Evolutionary conservation across 192 early-diverging fungal genomes (phyloP).

Genomic region (Linnemannia schmuckeri): DNA sequence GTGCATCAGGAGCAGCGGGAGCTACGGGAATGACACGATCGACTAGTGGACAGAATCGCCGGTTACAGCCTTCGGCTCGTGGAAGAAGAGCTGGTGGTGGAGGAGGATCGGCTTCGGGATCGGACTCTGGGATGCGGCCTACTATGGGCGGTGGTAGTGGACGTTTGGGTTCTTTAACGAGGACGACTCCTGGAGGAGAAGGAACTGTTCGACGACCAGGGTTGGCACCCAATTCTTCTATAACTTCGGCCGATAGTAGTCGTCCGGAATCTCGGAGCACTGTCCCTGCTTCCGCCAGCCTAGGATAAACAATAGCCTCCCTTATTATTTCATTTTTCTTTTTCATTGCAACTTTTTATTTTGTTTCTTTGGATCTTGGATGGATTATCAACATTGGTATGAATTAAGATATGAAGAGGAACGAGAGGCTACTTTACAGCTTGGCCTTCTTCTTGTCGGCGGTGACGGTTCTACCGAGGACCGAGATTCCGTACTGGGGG

Average conservation of each 20-base stretch:
- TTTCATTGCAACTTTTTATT: neutral
- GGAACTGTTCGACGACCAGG: neutral
- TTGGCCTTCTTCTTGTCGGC: conserved; percentile 30
- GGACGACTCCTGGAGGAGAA: neutral
- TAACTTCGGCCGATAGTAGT: neutral
- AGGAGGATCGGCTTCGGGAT: conserved; percentile 45
- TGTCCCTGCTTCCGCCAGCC: neutral
- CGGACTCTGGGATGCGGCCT: conserved; percentile 34
- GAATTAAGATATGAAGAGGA: neutral
- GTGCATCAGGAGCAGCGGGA: neutral
- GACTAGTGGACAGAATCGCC: neutral
- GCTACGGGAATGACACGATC: neutral
- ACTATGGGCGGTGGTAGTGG: conserved; percentile 8
- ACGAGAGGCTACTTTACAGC: conserved; percentile 5
- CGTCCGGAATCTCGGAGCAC: neutral
- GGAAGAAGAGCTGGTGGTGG: conserved; percentile 27
- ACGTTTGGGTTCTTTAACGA: neutral
- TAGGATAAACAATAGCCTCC: neutral
- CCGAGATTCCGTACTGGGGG: conserved; percentile 28
- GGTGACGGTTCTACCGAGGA: conserved; percentile 24
- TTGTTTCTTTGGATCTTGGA: neutral
- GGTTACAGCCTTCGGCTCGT: conserved; percentile 41
- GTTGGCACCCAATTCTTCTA: neutral
- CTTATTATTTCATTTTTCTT: neutral
- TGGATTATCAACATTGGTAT: neutral